Conservation (phyloP, 1,139 yeast species). For the Sugiyamaella grinbergsii region DNA sequence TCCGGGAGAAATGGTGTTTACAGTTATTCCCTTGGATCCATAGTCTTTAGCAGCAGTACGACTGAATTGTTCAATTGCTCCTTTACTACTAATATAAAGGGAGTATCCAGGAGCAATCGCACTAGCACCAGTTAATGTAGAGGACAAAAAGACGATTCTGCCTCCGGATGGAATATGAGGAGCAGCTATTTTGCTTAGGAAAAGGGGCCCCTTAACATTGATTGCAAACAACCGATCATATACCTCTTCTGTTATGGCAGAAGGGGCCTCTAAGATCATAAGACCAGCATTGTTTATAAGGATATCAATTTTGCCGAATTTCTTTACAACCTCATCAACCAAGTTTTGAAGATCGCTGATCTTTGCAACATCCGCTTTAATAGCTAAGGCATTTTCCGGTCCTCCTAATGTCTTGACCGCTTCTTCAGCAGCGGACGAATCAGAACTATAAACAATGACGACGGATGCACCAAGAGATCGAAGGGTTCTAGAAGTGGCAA, state of each 20-base stretch:
- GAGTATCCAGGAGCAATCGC: constrained; percentile 23
- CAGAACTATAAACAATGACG: constrained; percentile 40
- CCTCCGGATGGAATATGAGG: constrained; percentile 29
- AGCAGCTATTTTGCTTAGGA: constrained; percentile 30
- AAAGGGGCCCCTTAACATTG: constrained; percentile 33
- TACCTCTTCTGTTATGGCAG: constrained; percentile 24
- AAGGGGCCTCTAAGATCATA: constrained; percentile 19
- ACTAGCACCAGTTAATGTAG: constrained; percentile 23
- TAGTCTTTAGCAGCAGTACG: constrained; percentile 29
- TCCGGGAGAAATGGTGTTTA: constrained; percentile 31
- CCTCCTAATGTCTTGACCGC: constrained; percentile 36
- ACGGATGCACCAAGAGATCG: constrained; percentile 39
- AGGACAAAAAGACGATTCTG: constrained; percentile 26
- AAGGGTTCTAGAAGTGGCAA: constrained; percentile 44
- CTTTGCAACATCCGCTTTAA: constrained; percentile 21
- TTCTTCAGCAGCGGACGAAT: constrained; percentile 31
- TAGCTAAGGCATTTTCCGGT: constrained; percentile 22
- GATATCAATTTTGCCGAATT: constrained; percentile 28
- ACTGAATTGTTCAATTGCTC: constrained; percentile 30
- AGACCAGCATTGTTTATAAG: constrained; percentile 32
- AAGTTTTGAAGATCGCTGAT: constrained; percentile 20
- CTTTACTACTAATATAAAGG: constrained; percentile 29
- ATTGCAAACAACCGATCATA: constrained; percentile 27
- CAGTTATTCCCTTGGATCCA: constrained; percentile 29
- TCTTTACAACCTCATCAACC: constrained; percentile 22